These are phyloP conservation scores for Vicia sativa DNA, from an alignment of 306 rosid species.

Conservation along the genomic window DNA sequence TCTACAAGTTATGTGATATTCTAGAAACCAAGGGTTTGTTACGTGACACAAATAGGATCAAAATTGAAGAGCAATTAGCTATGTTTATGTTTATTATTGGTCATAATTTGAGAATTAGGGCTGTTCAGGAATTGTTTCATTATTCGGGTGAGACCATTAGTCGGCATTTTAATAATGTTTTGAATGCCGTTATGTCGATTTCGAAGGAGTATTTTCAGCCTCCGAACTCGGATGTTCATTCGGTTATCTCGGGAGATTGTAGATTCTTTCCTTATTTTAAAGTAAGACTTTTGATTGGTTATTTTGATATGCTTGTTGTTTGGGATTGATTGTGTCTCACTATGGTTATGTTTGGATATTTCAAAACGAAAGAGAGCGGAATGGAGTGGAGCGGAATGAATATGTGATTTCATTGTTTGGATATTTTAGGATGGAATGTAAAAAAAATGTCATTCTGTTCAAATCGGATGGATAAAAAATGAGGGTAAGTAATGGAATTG, in stretches of 20 bases:
- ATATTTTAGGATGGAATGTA: no score
- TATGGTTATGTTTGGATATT: no score
- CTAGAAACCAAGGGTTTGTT: constrained; percentile 83
- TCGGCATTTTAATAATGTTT: constrained; percentile 88
- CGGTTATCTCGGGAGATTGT: constrained; percentile 62
- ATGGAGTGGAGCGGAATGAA: no score
- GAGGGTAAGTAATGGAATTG: no score
- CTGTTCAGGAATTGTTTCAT: constrained; percentile 85
- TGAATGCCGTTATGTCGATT: constrained; percentile 80
- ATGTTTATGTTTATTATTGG: constrained; percentile 90
- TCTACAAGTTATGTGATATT: constrained; percentile 83
- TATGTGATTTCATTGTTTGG: no score
- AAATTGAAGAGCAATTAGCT: constrained; percentile 92
- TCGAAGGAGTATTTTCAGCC: constrained; percentile 76
- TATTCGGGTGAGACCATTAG: constrained; percentile 94
- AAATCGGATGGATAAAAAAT: no score
- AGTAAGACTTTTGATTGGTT: constrained; percentile 46
- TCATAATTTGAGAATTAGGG: constrained; percentile 81
- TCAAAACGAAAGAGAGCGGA: no score
- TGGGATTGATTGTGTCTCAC: constrained; percentile 32
- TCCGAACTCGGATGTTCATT: constrained; percentile 58
- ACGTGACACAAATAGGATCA: constrained; percentile 83
- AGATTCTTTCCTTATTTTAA: constrained; percentile 87
- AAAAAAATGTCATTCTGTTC: no score
- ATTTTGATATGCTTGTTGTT: constrained; percentile 23